phyloP scores from a whole-genome alignment of 2,329 filamentous ascomycete species.

The Neonectria hederae region DNA sequence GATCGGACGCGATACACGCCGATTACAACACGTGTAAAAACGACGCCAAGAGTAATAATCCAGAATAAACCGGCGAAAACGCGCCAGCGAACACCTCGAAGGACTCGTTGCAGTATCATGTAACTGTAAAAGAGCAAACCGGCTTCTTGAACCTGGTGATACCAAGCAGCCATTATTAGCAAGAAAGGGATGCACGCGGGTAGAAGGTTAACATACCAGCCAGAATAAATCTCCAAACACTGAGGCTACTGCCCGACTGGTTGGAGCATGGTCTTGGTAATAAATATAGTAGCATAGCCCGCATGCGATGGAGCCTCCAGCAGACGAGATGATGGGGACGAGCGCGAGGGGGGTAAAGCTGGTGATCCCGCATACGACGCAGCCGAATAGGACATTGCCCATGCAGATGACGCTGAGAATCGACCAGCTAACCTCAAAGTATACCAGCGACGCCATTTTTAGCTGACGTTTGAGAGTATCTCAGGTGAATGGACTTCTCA shows the following conservation, averaged over 20 bases:
- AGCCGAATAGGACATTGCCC: conserved; percentile 49
- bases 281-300: conserved; percentile 54
- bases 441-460: conserved; percentile 34
- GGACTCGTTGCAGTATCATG: conserved; percentile 59
- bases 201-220: conserved; percentile 43
- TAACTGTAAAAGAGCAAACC: conserved; percentile 60
- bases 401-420: conserved; percentile 54
- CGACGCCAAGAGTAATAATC: conserved; percentile 62
- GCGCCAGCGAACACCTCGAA: conserved; percentile 51
- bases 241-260: conserved; percentile 44
- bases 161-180: background rate
- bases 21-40: conserved; percentile 56
- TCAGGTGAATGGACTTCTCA: background rate
- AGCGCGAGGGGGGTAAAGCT: conserved; percentile 47
- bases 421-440: conserved; percentile 54
- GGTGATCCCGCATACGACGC: conserved; percentile 51
- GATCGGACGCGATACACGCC: conserved; percentile 44
- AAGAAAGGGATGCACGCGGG: fast-evolving
- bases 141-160: conserved; percentile 51
- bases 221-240: conserved; percentile 51
- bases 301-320: conserved; percentile 51
- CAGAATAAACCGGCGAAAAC: conserved; percentile 65
- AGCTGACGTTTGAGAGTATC: background rate
- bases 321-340: conserved; percentile 51
- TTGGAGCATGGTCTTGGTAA: conserved; percentile 40